Evolutionary conservation across 2,329 filamentous ascomycete genomes (phyloP), one percentile per base, ranked within the genome.

Genomic region (Mollisiaceae sp.): DNA sequence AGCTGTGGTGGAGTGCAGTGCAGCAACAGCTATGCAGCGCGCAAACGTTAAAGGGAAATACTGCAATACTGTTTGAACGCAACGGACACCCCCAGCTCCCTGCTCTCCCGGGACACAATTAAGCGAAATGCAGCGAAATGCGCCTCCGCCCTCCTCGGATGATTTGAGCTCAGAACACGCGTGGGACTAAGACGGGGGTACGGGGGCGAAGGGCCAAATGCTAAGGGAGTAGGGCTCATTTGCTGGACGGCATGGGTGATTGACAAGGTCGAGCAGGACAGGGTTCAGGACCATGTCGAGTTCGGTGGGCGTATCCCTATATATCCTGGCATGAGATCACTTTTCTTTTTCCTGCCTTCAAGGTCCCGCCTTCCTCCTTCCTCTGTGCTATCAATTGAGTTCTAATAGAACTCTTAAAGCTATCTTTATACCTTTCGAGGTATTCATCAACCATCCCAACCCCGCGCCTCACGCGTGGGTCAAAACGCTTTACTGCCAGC

Each of bases 401-500:
- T 56, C 43, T 41, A 45, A 9, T 35, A 47, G 39, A 58, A 20
- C 50, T n/a, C 22, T 57, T 47, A 45, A 55, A 54, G 22, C 54
- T 14, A 22, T 58, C 36, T 27, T 2, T 43, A 64, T 38, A 32
- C 20, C 63, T 55, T 32, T 65, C 27, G 52, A 66, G 43, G 47
- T 60, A 36, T 66, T 43, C 45, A 35, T 60, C 27, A 24, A 45
- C 59, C 50, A 22, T 43, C 20, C 54, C 24, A 22, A 55, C 57
- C 55, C 67, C 65, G 66, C 71, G 69, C 68, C 55, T 67, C 36
- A 54, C 62, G 66, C 67, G 70, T 67, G 66, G 63, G 64, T 67
- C 60, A 62, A 69, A 69, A 65, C 71, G 70, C 72, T 72, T 74
- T 71, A 70, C 71, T 75, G 62, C 69, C 73, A 73, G 72, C 73